Evolutionary conservation across 495 filamentous ascomycete species (phyloP).

Genomic region (Patellaria atrata): DNA sequence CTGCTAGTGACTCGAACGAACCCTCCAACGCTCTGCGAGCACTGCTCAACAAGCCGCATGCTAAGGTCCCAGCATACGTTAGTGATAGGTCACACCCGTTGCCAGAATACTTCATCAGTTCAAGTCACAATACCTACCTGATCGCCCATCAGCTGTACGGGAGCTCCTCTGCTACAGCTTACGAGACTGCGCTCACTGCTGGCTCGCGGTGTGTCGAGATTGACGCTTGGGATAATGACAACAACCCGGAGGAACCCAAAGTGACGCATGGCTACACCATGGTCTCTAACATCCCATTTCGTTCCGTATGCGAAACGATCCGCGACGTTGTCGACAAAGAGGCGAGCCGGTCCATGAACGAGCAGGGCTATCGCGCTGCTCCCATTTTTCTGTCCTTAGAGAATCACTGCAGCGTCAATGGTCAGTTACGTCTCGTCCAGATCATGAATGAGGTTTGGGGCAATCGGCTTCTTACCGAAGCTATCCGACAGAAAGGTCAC

Average conservation of each 20-base stretch:
- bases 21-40: slow-evolving; percentile 22
- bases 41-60: slow-evolving; percentile 32
- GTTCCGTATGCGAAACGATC: slow-evolving; percentile 37
- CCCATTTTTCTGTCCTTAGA: slow-evolving; percentile 40
- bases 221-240: slow-evolving; percentile 40
- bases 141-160: slow-evolving; percentile 39
- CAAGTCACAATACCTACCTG: slow-evolving; percentile 38
- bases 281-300: slow-evolving; percentile 39
- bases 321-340: slow-evolving; percentile 35
- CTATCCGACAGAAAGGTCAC: slow-evolving; percentile 31
- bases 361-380: slow-evolving; percentile 27
- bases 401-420: slow-evolving; percentile 35
- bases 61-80: slow-evolving; percentile 30
- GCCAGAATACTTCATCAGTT: slow-evolving; percentile 41
- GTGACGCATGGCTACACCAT: slow-evolving; percentile 43
- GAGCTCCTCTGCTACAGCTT: slow-evolving; percentile 31
- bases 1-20: slow-evolving; percentile 22
- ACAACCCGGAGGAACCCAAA: slow-evolving; percentile 36
- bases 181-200: slow-evolving; percentile 33
- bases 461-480: slow-evolving; percentile 33
- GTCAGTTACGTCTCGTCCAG: slow-evolving; percentile 34
- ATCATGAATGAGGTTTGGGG: slow-evolving; percentile 43
- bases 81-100: slow-evolving; percentile 33
- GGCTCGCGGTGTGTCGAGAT: slow-evolving; percentile 44
- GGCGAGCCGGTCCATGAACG: slow-evolving; percentile 18